Base-by-base conservation (phyloP, 2,329 filamentous ascomycete genomes). In the Magnaporthales sp. region DNA sequence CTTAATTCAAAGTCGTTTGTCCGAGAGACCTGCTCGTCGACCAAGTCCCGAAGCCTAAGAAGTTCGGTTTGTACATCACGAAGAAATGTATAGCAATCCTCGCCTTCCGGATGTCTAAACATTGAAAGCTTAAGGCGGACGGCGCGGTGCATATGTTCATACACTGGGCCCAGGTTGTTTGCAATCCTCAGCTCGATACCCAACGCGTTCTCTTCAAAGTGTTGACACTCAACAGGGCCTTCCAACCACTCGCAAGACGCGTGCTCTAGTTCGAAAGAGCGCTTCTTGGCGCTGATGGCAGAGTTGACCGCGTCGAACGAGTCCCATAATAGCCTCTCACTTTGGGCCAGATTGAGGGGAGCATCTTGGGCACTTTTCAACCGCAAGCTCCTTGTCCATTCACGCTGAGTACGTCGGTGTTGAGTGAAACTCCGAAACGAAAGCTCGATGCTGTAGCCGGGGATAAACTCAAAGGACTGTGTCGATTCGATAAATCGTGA, bases 151-250 rank as follows among this genome's bases (percentile, higher is more conserved):
- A 84, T 72, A 67, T 82, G 80, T 27, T 76, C 75, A 68, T 80
- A 83, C 58, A 76, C 73, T 4, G 82, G 81, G 0, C 83, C 83
- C 15, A 84, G 75, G 68, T 81, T 82, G 72, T 86, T 86, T 30
- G 75, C 72, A 46, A 85, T 74, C 32, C 78, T 77, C 64, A 85
- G 74, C 66, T 78, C 75, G 61, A 85, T 74, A 63, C 80, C 77
- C 10, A 85, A 73, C 1, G 80, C 80, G 58, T 81, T 78, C 56
- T 79, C 77, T 29, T 80, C 77, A 19, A 77, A 76, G 61, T 80
- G 78, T 19, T 75, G 75, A 70, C 77, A 80, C 61, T 76, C 74
- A 26, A 73, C 74, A 8, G 75, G 76, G 19, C 75, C 77, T 64
- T 79, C 78, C 13, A 77, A 70, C 54, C 70, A 73, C 19, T 72